Conservation (phyloP, 352 stramenopile species). For the Globisporangium takayamanum region DNA sequence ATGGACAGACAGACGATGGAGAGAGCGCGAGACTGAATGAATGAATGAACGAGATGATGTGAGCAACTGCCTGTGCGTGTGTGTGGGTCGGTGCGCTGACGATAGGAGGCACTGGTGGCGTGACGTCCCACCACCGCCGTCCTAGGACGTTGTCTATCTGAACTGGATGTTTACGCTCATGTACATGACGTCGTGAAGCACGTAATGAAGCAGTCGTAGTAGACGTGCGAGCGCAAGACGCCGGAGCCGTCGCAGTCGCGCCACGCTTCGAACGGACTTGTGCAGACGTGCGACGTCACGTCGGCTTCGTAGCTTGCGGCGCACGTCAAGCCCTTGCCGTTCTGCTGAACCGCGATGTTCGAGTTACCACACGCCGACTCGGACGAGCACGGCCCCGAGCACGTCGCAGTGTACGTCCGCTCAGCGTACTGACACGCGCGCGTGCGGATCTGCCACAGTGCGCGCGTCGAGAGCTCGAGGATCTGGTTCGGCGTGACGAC, state of each 20-base stretch:
- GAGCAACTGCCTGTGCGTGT: no score
- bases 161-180: constrained; percentile 12
- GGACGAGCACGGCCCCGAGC: constrained; percentile 33
- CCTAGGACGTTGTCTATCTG: no score
- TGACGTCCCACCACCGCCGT: no score
- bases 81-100: no score
- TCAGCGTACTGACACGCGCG: constrained; percentile 48
- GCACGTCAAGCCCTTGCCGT: constrained; percentile 23
- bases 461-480: constrained; percentile 38
- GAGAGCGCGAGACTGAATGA: no score
- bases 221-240: constrained; percentile 28
- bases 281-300: constrained; percentile 34
- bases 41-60: no score
- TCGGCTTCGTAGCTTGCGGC: constrained; percentile 37
- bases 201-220: constrained; percentile 52
- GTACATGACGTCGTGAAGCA: constrained; percentile 48
- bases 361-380: constrained; percentile 35
- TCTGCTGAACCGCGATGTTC: constrained; percentile 38
- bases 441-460: constrained; percentile 59
- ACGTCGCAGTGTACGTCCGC: constrained; percentile 37
- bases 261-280: constrained; percentile 40
- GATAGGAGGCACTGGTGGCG: no score
- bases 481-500: constrained; percentile 66
- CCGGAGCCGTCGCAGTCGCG: constrained; percentile 43
- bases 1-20: no score